A percentile compares a stretch with the other conserved stretches of the same genome.
Conservation (phyloP, 1,284 basidiomycete species). For the Golubevia sp. region DNA sequence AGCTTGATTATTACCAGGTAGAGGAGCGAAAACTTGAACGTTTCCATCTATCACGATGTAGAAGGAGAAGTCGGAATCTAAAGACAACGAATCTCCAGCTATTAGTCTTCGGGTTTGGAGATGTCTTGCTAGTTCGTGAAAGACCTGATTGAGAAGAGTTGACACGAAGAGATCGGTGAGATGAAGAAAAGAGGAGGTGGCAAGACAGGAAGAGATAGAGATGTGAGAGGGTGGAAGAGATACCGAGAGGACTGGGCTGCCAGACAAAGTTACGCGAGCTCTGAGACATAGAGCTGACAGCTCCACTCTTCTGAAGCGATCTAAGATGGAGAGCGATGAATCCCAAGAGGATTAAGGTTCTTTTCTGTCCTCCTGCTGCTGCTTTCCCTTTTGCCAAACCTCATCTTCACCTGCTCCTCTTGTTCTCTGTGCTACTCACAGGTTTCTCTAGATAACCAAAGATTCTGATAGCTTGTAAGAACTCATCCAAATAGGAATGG, state of each 20-base stretch:
- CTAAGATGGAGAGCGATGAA: too few species aligned
- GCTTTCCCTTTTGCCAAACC: too few species aligned
- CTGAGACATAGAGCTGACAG: too few species aligned
- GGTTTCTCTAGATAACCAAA: conserved; percentile 61
- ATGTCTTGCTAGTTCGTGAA: conserved; percentile 59
- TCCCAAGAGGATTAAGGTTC: too few species aligned
- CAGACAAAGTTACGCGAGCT: neutral
- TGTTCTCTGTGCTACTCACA: conserved; percentile 15
- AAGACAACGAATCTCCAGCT: conserved; percentile 51
- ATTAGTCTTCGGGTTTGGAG: conserved; percentile 54
- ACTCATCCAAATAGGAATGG: conserved; percentile 59
- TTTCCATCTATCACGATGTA: conserved; percentile 60
- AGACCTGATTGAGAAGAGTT: conserved; percentile 20
- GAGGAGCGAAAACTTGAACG: conserved; percentile 56
- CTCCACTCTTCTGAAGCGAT: too few species aligned
- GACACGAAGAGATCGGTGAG: neutral
- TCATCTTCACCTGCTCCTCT: neutral
- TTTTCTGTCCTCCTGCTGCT: too few species aligned
- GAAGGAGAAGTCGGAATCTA: conserved; percentile 54
- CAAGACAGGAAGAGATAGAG: neutral
- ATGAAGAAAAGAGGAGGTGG: neutral
- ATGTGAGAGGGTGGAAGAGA: neutral
- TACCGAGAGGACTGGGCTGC: neutral
- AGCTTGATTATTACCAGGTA: conserved; percentile 13
- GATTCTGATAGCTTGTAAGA: conserved; percentile 58